phyloP scores from a whole-genome alignment of 2,329 filamentous ascomycete genomes.

The Aspergillus calidoustus region DNA sequence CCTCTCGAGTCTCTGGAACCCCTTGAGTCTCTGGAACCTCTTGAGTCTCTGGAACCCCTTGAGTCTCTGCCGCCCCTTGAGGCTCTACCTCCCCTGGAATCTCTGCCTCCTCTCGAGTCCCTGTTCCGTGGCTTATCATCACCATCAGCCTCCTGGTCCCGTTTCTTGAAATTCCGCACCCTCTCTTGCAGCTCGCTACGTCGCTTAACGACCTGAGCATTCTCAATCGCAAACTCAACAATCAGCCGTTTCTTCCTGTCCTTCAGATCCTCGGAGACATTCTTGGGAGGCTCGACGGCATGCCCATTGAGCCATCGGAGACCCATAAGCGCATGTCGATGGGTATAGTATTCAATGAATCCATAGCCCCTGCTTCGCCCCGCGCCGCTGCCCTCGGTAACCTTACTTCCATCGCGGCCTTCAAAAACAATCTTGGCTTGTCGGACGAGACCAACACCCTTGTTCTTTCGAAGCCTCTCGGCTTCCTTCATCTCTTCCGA shows the following conservation, averaged over 20 bases:
- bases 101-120: constrained; percentile 14
- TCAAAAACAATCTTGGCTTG: constrained; percentile 97
- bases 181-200: constrained; percentile 53
- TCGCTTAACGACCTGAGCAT: constrained; percentile 89
- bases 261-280: constrained; percentile 41
- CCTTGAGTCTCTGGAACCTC: constrained; percentile 17
- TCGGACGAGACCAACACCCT: constrained; percentile 84
- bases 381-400: constrained; percentile 74
- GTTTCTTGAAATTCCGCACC: constrained; percentile 28
- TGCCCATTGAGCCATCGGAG: constrained; percentile 91
- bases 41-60: not conserved
- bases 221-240: constrained; percentile 97
- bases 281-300: constrained; percentile 50
- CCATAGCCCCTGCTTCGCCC: constrained; percentile 91
- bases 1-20: constrained; percentile 12
- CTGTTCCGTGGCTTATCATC: constrained; percentile 30
- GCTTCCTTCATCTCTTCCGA: constrained; percentile 79
- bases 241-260: constrained; percentile 89
- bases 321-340: constrained; percentile 93
- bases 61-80: not conserved
- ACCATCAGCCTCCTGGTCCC: constrained; percentile 18
- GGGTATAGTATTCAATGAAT: constrained; percentile 94
- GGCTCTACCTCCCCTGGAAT: constrained; percentile 7
- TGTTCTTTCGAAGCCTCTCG: constrained; percentile 76
- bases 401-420: constrained; percentile 80